Percentiles rank a stretch among this genome's conserved stretches.
These are phyloP conservation scores for Candolleomyces eurysporus DNA, from an alignment of 768 basidiomycete species.

Conservation along the genomic window DNA sequence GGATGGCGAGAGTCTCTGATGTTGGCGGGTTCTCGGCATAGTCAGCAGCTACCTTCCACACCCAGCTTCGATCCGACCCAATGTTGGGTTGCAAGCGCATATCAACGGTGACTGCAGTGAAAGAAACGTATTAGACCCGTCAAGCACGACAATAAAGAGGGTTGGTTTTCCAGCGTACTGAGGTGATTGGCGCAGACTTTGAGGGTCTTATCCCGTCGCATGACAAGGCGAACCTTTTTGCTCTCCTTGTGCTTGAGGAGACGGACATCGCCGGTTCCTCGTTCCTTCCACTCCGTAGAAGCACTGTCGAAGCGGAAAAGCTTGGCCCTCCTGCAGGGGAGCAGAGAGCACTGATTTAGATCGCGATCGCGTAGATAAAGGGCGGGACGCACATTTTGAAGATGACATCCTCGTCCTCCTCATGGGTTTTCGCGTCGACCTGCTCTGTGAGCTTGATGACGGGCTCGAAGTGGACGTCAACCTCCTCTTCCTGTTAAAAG, in stretches of 20 bases:
- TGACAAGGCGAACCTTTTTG: slow-evolving; percentile 92
- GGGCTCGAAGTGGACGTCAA: slow-evolving; percentile 92
- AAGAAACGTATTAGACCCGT: neutral
- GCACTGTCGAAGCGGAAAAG: slow-evolving; percentile 88
- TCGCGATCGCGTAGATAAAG: slow-evolving; percentile 34
- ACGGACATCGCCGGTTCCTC: slow-evolving; percentile 95
- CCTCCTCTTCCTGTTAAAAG: slow-evolving; percentile 63
- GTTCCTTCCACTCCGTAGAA: slow-evolving; percentile 93
- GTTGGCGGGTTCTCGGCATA: slow-evolving; percentile 89
- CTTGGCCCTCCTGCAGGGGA: slow-evolving; percentile 81
- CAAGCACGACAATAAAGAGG: slow-evolving; percentile 22
- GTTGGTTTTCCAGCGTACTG: slow-evolving; percentile 46
- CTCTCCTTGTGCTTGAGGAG: slow-evolving; percentile 87
- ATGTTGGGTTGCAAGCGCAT: slow-evolving; percentile 98
- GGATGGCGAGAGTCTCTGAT: slow-evolving; percentile 94
- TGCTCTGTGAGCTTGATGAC: slow-evolving; percentile 95
- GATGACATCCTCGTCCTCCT: slow-evolving; percentile 88
- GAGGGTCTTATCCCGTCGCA: slow-evolving; percentile 99
- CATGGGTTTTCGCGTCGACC: slow-evolving; percentile 91
- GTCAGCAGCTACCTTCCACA: slow-evolving; percentile 96
- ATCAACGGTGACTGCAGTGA: slow-evolving; percentile 67
- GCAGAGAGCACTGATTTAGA: slow-evolving; percentile 21
- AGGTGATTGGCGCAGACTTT: slow-evolving; percentile 99
- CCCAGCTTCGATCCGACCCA: slow-evolving; percentile 98
- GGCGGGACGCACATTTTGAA: slow-evolving; percentile 86